A percentile compares a stretch with the other conserved stretches of the same genome.
Conservation (phyloP, 2,329 filamentous ascomycete genomes). For the Fusarium sp. region DNA sequence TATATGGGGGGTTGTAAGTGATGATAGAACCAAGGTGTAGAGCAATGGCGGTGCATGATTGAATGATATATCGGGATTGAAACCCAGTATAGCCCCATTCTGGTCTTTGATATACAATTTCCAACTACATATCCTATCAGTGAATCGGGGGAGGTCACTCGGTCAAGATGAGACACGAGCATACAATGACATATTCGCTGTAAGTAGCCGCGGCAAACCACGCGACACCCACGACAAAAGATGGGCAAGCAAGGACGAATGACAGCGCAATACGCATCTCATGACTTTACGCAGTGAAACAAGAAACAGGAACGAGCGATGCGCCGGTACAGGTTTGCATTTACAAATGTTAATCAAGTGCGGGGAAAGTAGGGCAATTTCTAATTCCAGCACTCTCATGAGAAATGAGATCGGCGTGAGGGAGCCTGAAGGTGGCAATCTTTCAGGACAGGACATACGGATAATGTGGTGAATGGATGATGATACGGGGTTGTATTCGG, state of each 20-base stretch:
- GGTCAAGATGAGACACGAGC: neutral
- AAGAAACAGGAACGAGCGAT: conserved; percentile 1
- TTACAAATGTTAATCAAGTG: conserved; percentile 1
- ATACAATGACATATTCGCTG: conserved; percentile 6
- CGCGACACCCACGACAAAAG: conserved; percentile 5
- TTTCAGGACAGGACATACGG: neutral
- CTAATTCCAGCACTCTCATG: conserved; percentile 2
- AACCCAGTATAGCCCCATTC: neutral
- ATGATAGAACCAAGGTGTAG: conserved; percentile 6
- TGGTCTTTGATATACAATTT: neutral
- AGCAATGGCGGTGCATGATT: conserved; percentile 15
- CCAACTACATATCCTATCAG: neutral
- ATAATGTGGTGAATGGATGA: conserved; percentile 3
- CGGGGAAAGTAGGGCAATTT: conserved; percentile 5
- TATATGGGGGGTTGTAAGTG: conserved; percentile 2
- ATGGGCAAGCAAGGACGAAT: conserved; percentile 7
- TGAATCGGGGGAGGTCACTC: neutral
- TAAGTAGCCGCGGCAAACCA: conserved; percentile 10
- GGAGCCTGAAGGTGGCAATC: conserved; percentile 16
- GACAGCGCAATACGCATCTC: neutral
- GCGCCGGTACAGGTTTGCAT: neutral
- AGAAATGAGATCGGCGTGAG: conserved; percentile 19
- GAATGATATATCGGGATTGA: conserved; percentile 11
- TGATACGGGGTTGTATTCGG: conserved; percentile 23
- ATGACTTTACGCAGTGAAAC: conserved; percentile 8